phyloP scores from a whole-genome alignment of 2,329 filamentous ascomycete genomes.

The Corniculantispora saksenae region DNA sequence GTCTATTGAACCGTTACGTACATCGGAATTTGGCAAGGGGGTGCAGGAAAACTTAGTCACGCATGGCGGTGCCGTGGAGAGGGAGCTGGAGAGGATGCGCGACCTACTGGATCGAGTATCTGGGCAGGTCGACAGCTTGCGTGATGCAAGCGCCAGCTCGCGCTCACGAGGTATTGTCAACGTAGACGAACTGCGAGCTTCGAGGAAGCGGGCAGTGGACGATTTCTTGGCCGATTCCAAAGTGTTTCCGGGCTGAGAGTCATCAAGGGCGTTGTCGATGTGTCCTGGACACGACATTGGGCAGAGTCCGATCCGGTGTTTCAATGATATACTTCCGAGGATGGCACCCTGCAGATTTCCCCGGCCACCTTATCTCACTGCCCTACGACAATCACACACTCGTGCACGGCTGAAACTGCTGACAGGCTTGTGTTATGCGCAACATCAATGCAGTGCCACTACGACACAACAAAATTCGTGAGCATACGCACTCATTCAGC shows the following conservation, averaged over 20 bases:
- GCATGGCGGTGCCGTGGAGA: constrained; percentile 63
- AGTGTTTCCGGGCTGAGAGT: constrained; percentile 21
- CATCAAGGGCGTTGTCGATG: not conserved
- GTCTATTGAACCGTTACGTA: constrained; percentile 47
- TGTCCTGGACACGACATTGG: not conserved
- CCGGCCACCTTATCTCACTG: not conserved
- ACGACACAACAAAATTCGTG: not conserved
- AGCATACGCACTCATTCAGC: not conserved
- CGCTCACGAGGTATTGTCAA: constrained; percentile 24
- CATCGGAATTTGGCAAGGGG: constrained; percentile 32
- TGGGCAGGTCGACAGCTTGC: constrained; percentile 47
- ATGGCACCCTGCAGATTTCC: not conserved
- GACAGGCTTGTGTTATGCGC: not conserved
- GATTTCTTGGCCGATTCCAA: constrained; percentile 37
- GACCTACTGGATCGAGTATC: constrained; percentile 62
- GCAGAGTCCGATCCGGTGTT: not conserved
- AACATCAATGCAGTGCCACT: not conserved
- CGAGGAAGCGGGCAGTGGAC: constrained; percentile 46
- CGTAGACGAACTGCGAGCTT: constrained; percentile 38
- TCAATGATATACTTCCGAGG: not conserved
- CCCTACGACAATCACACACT: not conserved
- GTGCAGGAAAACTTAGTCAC: constrained; percentile 69
- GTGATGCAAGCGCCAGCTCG: constrained; percentile 24
- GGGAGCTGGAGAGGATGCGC: constrained; percentile 67
- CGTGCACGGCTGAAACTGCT: constrained; percentile 15